Conservation (phyloP, 1,284 basidiomycete genomes). For the Ganoderma lucidum region DNA sequence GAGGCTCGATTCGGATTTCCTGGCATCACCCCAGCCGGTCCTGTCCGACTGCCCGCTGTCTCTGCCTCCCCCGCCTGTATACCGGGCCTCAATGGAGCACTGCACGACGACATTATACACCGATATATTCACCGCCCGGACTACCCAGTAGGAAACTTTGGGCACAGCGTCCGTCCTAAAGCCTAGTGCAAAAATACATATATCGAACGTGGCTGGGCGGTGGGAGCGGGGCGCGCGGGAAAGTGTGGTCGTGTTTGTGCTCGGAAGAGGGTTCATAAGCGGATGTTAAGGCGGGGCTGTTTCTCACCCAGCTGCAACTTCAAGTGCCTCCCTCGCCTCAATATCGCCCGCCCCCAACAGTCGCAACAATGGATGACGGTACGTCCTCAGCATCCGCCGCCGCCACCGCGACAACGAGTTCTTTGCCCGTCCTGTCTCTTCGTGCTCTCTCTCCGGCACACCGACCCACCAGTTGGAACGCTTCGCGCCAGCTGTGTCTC, state of each 20-base stretch:
- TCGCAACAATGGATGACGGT: constrained; percentile 80
- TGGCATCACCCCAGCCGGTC: constrained; percentile 39
- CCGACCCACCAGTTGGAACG: constrained; percentile 28
- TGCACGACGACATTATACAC: neutral
- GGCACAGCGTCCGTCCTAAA: neutral
- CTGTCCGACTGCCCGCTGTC: constrained; percentile 36
- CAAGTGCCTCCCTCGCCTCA: constrained; percentile 24
- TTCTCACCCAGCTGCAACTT: constrained; percentile 21
- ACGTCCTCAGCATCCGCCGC: constrained; percentile 78
- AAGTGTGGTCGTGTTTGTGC: constrained; percentile 44
- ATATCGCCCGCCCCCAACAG: constrained; percentile 27
- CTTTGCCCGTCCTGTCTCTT: constrained; percentile 42
- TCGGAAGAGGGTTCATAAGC: constrained; percentile 27
- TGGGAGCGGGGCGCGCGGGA: constrained; percentile 22
- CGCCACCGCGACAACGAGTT: constrained; percentile 47
- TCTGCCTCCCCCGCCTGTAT: constrained; percentile 8
- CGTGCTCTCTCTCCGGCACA: constrained; percentile 45
- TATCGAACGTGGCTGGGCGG: constrained; percentile 10
- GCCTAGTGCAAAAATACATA: neutral
- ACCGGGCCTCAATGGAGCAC: no score
- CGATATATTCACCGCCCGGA: neutral
- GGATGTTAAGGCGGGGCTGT: constrained; percentile 18
- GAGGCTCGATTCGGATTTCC: constrained; percentile 27
- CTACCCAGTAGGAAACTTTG: neutral
- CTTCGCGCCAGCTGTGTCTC: constrained; percentile 25